phyloP scores from a whole-genome alignment of 2,329 filamentous ascomycete genomes.

The Endothia cerciana region DNA sequence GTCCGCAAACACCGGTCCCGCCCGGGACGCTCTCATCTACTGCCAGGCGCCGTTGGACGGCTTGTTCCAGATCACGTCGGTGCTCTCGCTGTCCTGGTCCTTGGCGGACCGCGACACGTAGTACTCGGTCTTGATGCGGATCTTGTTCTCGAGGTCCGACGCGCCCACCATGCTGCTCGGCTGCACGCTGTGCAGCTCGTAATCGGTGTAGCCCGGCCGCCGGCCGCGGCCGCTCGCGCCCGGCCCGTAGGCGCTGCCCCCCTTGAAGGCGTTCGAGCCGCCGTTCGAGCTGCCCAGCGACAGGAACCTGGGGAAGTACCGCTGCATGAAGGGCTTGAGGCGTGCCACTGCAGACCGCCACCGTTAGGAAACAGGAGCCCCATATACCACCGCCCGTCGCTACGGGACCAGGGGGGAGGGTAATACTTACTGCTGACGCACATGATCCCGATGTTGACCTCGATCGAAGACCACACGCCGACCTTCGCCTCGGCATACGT shows the following conservation, averaged over 20 bases:
- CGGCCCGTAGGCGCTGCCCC: background rate
- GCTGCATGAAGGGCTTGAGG: background rate
- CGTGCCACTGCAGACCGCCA: background rate
- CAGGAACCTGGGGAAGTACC: background rate
- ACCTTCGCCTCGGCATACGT: constrained; percentile 1
- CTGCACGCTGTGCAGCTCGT: constrained; percentile 13
- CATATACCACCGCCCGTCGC: background rate
- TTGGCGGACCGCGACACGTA: background rate
- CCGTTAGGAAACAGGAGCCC: too few relatives aligned
- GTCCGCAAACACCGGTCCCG: background rate
- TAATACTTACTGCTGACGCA: constrained; percentile 1
- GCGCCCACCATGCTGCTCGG: background rate
- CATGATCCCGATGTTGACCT: constrained; percentile 1
- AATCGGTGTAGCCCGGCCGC: background rate
- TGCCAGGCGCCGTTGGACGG: background rate
- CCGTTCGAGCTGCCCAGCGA: background rate
- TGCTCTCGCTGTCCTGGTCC: background rate
- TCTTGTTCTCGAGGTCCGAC: background rate
- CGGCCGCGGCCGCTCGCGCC: background rate
- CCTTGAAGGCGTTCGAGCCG: background rate
- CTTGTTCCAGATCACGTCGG: background rate
- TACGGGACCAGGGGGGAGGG: too few relatives aligned
- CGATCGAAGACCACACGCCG: background rate
- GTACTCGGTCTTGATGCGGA: constrained; percentile 1
- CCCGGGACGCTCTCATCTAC: too few relatives aligned